These are phyloP conservation scores for Cladosporium sphaerospermum DNA, from an alignment of 2,329 filamentous ascomycete genomes.

Conservation along the genomic window DNA sequence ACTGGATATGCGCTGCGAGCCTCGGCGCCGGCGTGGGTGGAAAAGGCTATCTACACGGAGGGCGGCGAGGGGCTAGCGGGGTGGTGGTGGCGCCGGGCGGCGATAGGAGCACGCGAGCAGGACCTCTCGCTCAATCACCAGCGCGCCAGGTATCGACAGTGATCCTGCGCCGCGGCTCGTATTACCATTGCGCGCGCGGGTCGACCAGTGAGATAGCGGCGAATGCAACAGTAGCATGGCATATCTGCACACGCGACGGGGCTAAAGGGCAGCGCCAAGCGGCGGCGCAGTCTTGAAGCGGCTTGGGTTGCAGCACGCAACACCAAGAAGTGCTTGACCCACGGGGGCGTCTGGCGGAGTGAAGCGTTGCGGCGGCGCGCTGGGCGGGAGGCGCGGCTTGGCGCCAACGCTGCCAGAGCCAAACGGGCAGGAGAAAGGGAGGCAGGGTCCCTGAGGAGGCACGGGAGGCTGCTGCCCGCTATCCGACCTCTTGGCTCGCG, in stretches of 20 bases:
- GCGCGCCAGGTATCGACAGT: background rate
- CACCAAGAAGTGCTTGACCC: slow-evolving; percentile 4
- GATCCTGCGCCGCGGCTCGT: slow-evolving; percentile 8
- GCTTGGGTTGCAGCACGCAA: slow-evolving; percentile 12
- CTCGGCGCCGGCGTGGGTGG: background rate
- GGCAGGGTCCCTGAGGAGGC: background rate
- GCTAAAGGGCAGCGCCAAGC: background rate
- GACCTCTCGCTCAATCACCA: slow-evolving; percentile 1
- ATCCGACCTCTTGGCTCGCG: slow-evolving; percentile 5
- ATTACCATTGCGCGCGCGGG: slow-evolving; percentile 1
- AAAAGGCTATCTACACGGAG: slow-evolving; percentile 6
- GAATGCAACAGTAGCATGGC: slow-evolving; percentile 11
- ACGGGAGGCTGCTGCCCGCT: background rate
- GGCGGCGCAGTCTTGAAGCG: slow-evolving; percentile 9
- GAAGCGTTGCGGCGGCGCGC: background rate
- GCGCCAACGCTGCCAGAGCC: slow-evolving; percentile 4
- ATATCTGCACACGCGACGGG: background rate
- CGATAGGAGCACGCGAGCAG: slow-evolving; percentile 11
- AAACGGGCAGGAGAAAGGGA: slow-evolving; percentile 3
- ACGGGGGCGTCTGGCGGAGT: slow-evolving; percentile 2
- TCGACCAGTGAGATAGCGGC: slow-evolving; percentile 3
- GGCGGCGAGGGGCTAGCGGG: background rate
- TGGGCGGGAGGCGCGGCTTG: background rate
- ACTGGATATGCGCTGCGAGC: background rate
- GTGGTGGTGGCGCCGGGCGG: background rate